These are phyloP conservation scores for Beta corolliflora DNA, from an alignment of 179 eudicot genomes.

Conservation along the genomic window DNA sequence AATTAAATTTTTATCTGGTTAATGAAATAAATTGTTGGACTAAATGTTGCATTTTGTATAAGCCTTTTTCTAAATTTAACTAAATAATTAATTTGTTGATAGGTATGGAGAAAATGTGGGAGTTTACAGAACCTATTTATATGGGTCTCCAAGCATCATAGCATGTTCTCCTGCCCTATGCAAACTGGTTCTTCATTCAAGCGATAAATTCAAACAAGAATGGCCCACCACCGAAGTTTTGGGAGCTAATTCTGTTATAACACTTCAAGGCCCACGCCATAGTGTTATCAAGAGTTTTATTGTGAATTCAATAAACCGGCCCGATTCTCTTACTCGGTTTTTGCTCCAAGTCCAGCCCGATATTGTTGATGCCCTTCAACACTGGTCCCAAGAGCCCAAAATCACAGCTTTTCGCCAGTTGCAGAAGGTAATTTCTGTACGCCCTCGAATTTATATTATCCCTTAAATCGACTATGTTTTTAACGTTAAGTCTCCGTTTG, in stretches of 20 bases:
- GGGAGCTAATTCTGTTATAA: constrained; percentile 13
- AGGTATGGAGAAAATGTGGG: constrained; percentile 21
- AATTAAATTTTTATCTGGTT: too few relatives aligned
- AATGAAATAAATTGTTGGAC: too few relatives aligned
- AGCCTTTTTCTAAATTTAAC: too few relatives aligned
- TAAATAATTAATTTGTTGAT: not conserved
- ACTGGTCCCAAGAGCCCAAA: constrained; percentile 4
- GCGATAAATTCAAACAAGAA: constrained; percentile 13
- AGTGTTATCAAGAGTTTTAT: not conserved
- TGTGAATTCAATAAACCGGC: not conserved
- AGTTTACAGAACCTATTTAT: constrained; percentile 5
- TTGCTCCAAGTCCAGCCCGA: not conserved
- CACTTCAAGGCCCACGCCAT: constrained; percentile 7
- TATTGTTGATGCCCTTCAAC: not conserved
- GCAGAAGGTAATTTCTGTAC: not conserved
- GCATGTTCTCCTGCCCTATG: constrained; percentile 19
- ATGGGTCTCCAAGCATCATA: constrained; percentile 23
- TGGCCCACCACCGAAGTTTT: constrained; percentile 23
- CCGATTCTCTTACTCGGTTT: not conserved
- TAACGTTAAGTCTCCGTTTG: too few relatives aligned
- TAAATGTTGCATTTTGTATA: too few relatives aligned
- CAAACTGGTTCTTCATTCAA: constrained; percentile 13
- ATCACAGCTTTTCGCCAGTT: not conserved
- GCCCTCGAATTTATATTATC: too few relatives aligned
- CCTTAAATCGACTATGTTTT: too few relatives aligned